Evolutionary conservation across 257 asterid genomes (phyloP).

Genomic region (Henckelia pumila): DNA sequence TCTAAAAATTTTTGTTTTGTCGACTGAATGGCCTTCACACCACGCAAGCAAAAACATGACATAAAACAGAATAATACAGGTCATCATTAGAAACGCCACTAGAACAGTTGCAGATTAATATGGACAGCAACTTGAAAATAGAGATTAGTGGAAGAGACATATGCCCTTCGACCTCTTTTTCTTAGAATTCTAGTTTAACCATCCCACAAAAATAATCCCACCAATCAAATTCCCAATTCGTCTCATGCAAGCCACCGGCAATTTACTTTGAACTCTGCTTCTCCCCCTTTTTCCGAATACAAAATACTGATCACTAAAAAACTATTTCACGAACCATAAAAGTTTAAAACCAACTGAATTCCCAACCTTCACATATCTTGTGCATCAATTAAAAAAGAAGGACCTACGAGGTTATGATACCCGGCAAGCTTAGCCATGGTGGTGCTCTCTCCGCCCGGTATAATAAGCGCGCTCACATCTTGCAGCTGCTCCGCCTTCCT

Average conservation of each 20-base stretch:
- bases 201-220: not conserved
- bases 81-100: not conserved
- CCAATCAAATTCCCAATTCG: not conserved
- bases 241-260: not conserved
- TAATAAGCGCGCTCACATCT: slow-evolving; percentile 67
- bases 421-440: slow-evolving; percentile 99
- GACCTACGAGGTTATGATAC: slow-evolving; percentile 72
- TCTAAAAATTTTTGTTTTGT: no score
- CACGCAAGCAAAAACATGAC: not conserved
- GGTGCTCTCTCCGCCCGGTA: slow-evolving; percentile 99
- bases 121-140: not conserved
- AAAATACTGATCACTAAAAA: no score
- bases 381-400: not conserved
- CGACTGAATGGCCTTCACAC: not conserved
- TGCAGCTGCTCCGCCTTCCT: slow-evolving; percentile 90
- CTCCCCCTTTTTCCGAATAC: not conserved
- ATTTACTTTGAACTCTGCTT: not conserved
- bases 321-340: not conserved
- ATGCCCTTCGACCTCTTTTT: no score
- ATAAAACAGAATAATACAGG: not conserved
- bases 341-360: not conserved
- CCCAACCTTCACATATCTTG: not conserved
- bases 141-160: no score
- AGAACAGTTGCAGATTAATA: not conserved
- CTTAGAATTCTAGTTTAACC: not conserved